phyloP scores from a whole-genome alignment of 352 stramenopile species.

The Phytophthora nicotianae region DNA sequence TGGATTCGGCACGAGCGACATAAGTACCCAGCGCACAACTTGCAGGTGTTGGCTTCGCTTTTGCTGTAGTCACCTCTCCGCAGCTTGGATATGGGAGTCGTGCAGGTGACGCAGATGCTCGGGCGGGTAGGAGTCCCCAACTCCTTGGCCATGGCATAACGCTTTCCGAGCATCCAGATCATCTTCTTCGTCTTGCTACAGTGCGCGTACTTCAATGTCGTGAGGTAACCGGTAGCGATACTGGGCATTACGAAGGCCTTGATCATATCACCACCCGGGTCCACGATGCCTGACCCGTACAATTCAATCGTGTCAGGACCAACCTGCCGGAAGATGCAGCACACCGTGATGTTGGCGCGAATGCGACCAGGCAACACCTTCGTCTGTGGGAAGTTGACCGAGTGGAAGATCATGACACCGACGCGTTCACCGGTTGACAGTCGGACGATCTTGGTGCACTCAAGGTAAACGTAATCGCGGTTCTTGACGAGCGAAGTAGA shows the following conservation, averaged over 20 bases:
- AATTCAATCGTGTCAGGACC: constrained; percentile 48
- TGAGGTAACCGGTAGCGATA: constrained; percentile 28
- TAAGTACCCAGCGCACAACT: constrained; percentile 41
- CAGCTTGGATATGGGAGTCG: constrained; percentile 23
- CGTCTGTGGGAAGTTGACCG: constrained; percentile 46
- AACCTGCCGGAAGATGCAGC: constrained; percentile 57
- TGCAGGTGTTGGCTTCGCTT: constrained; percentile 32
- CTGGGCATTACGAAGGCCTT: constrained; percentile 28
- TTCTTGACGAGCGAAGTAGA: constrained; percentile 36
- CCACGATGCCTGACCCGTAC: constrained; percentile 17
- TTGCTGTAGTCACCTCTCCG: constrained; percentile 28
- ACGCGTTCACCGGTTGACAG: constrained; percentile 42
- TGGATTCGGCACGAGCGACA: constrained; percentile 46
- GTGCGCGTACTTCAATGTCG: constrained; percentile 39
- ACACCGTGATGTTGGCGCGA: constrained; percentile 56
- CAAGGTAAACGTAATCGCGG: constrained; percentile 54
- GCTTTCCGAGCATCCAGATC: constrained; percentile 32
- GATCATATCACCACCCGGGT: constrained; percentile 32
- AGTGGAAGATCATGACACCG: constrained; percentile 58
- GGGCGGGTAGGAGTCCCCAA: constrained; percentile 14
- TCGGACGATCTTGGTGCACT: constrained; percentile 43
- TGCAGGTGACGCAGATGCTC: constrained; percentile 37
- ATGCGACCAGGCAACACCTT: constrained; percentile 39
- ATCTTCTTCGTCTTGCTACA: constrained; percentile 51
- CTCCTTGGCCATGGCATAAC: constrained; percentile 30